Evolutionary conservation across 2,329 filamentous ascomycete genomes (phyloP).

Genomic region (Alternaria postmessia): DNA sequence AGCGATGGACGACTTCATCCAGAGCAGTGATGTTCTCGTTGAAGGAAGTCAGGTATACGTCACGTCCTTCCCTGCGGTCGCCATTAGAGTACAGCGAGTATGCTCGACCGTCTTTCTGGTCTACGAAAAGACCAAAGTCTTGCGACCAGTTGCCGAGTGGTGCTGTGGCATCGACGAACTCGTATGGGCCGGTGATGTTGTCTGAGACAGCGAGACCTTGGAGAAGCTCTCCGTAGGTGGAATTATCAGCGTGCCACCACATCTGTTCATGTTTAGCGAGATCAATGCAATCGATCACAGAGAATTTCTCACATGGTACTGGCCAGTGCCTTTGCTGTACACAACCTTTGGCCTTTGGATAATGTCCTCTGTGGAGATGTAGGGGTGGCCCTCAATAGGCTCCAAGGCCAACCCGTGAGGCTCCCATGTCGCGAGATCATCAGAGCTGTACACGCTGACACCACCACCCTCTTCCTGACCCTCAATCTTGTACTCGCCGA

Average conservation of each 20-base stretch:
- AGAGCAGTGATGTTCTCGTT: conserved; percentile 62
- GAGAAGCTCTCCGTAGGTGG: conserved; percentile 63
- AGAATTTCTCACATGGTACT: conserved; percentile 62
- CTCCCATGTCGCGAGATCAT: conserved; percentile 68
- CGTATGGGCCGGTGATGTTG: conserved; percentile 63
- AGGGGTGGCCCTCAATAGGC: conserved; percentile 63
- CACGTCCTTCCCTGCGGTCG: conserved; percentile 62
- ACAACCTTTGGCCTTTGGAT: conserved; percentile 71
- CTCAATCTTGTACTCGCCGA: conserved; percentile 68
- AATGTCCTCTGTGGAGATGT: conserved; percentile 64
- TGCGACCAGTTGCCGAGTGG: conserved; percentile 70
- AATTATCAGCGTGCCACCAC: conserved; percentile 70
- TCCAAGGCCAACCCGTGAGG: conserved; percentile 64
- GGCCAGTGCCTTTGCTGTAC: conserved; percentile 61
- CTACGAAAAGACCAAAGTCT: conserved; percentile 68
- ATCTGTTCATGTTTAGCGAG: conserved; percentile 47
- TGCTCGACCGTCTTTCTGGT: conserved; percentile 64
- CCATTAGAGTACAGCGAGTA: conserved; percentile 69
- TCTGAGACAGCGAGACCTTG: conserved; percentile 65
- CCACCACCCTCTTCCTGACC: conserved; percentile 68
- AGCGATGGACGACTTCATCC: conserved; percentile 62
- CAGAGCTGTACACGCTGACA: conserved; percentile 65
- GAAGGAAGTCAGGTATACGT: conserved; percentile 65
- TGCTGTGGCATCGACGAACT: conserved; percentile 61
- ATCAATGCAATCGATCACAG: too few species aligned